phyloP scores from a whole-genome alignment of 192 early-diverging fungal species.

The Chytriomyces hyalinus region DNA sequence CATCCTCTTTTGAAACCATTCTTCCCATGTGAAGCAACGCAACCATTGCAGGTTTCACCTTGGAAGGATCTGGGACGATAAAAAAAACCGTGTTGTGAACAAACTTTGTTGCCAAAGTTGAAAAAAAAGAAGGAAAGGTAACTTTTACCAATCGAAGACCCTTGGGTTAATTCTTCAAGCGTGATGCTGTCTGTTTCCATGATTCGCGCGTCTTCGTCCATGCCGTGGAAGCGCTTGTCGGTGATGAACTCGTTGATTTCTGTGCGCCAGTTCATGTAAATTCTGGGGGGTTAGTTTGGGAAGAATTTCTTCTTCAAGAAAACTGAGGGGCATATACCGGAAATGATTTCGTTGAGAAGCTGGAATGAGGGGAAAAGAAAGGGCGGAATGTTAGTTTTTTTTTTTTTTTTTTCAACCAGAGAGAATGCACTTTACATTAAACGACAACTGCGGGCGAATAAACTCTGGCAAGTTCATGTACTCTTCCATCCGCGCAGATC shows the following conservation, averaged over 20 bases:
- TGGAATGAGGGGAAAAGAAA: background rate
- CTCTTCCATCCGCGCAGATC: background rate
- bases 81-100: background rate
- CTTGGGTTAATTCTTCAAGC: slow-evolving; percentile 4
- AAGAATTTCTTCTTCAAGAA: no score
- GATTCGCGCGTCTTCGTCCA: slow-evolving; percentile 7
- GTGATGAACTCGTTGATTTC: slow-evolving; percentile 34
- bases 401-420: background rate
- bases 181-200: slow-evolving; percentile 4
- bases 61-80: background rate
- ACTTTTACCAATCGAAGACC: background rate
- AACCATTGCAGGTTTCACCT: background rate
- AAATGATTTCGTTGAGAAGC: background rate
- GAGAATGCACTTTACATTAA: slow-evolving; percentile 2
- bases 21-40: background rate
- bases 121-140: background rate
- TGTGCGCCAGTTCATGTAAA: background rate
- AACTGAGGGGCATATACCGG: background rate
- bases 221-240: slow-evolving; percentile 23
- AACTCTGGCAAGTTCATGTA: slow-evolving; percentile 1
- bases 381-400: background rate
- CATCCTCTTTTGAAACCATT: background rate
- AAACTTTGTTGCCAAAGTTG: background rate
- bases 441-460: slow-evolving; percentile 15
- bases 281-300: background rate